Evolutionary conservation across 2,329 filamentous ascomycete species (phyloP), one percentile per base, ranked within the genome.

Genomic region (Aspergillus sp.): DNA sequence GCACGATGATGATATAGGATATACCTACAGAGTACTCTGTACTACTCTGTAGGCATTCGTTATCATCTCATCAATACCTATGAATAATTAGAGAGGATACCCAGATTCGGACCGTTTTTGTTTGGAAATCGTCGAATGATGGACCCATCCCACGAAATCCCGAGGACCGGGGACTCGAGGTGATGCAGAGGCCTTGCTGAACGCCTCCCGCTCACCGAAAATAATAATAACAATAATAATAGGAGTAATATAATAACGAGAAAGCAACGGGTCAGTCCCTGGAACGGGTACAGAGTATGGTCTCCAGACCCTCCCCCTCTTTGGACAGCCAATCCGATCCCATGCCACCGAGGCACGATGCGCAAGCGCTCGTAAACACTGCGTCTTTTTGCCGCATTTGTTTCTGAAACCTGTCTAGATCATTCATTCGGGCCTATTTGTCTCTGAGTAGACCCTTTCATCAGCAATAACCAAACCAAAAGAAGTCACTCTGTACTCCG

Each of bases 41-140:
- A n/a, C n/a, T n/a, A n/a, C n/a, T n/a, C n/a, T n/a, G n/a, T n/a
- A n/a, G n/a, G n/a, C n/a, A n/a, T n/a, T n/a, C n/a, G n/a, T n/a
- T n/a, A n/a, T n/a, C n/a, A n/a, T n/a, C n/a, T n/a, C n/a, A n/a
- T n/a, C n/a, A n/a, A n/a, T n/a, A n/a, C n/a, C n/a, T n/a, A n/a
- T n/a, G n/a, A n/a, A n/a, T n/a, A n/a, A n/a, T n/a, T n/a, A n/a
- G n/a, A n/a, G n/a, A n/a, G n/a, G n/a, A n/a, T n/a, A n/a, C n/a
- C n/a, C n/a, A n/a, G n/a, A n/a, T n/a, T 56, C 53, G 55, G 58
- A 56, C 53, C 50, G 57, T 49, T 38, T 58, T 58, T 56, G 47
- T 53, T 50, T 50, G 47, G 38, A 44, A 38, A 50, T 41, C 46
- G 21, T 17, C 31, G 14, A 42, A 42, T 38, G 34, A 19, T 42